These are phyloP conservation scores for Talaromyces stipitatus DNA, from an alignment of 495 filamentous ascomycete genomes.

Conservation along the genomic window DNA sequence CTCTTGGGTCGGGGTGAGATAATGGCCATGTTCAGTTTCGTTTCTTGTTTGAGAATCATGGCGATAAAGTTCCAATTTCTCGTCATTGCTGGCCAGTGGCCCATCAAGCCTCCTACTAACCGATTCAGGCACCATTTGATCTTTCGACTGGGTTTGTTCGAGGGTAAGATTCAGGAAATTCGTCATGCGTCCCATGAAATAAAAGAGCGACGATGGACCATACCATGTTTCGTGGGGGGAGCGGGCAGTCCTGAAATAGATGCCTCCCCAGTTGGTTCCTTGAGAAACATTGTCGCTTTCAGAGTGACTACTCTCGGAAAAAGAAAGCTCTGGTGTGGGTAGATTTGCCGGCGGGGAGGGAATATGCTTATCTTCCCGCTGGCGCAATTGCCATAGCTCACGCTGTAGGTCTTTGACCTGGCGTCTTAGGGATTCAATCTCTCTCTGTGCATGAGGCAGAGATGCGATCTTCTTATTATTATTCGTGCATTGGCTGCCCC, in stretches of 20 bases:
- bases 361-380: neutral
- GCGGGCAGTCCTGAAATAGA: constrained; percentile 12
- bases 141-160: neutral
- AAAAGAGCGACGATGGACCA: constrained; percentile 23
- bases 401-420: constrained; percentile 31
- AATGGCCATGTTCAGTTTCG: neutral
- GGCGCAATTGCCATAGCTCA: constrained; percentile 12
- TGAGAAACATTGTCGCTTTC: neutral
- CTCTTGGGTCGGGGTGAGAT: constrained; percentile 25
- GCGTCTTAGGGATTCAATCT: constrained; percentile 32
- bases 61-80: neutral
- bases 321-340: neutral
- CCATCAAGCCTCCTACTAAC: neutral
- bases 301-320: neutral
- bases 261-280: constrained; percentile 16
- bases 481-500: constrained; percentile 27
- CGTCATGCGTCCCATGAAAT: constrained; percentile 23
- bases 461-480: constrained; percentile 16
- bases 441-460: constrained; percentile 19
- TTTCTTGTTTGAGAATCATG: neutral
- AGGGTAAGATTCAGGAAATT: neutral
- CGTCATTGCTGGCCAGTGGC: neutral
- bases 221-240: constrained; percentile 14
- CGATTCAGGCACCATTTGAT: neutral
- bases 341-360: neutral